A percentile compares a stretch with the other conserved stretches of the same genome.
Conservation (phyloP, 2,329 filamentous ascomycete genomes). For the Aureobasidium lini region DNA sequence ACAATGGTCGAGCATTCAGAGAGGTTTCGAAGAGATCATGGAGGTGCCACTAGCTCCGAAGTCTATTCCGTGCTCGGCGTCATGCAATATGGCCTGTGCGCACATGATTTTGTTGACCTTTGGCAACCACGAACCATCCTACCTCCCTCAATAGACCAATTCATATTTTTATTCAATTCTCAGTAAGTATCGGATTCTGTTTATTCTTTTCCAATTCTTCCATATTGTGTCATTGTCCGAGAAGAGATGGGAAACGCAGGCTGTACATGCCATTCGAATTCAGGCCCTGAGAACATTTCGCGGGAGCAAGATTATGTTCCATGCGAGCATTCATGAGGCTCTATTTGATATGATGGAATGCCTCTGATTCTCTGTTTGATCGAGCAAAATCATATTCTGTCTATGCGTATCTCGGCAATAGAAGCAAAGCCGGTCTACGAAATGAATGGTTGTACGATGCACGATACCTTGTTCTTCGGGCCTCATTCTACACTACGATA, state of each 20-base stretch:
- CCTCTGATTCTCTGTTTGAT: too few species aligned
- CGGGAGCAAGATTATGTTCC: too few species aligned
- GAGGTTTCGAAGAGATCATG: slow-evolving; percentile 8
- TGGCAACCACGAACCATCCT: not conserved
- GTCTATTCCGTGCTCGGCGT: slow-evolving; percentile 3
- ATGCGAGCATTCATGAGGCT: too few species aligned
- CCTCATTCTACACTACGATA: too few species aligned
- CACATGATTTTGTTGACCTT: slow-evolving; percentile 1
- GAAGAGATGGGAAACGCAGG: not conserved
- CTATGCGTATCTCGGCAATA: too few species aligned
- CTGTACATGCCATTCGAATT: not conserved
- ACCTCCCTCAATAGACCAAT: not conserved
- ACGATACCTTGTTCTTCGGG: too few species aligned
- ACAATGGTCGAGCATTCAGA: not conserved
- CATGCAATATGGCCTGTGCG: slow-evolving; percentile 1
- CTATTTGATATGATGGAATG: too few species aligned
- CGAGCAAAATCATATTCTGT: too few species aligned
- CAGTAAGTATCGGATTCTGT: not conserved
- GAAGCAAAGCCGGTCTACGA: too few species aligned
- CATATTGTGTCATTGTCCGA: not conserved
- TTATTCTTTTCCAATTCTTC: not conserved
- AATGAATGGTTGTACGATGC: too few species aligned
- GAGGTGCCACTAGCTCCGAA: slow-evolving; percentile 2
- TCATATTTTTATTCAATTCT: not conserved
- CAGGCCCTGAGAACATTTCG: not conserved